Base-by-base conservation (phyloP, 352 stramenopile species). In the Globisporangium middletonii region DNA sequence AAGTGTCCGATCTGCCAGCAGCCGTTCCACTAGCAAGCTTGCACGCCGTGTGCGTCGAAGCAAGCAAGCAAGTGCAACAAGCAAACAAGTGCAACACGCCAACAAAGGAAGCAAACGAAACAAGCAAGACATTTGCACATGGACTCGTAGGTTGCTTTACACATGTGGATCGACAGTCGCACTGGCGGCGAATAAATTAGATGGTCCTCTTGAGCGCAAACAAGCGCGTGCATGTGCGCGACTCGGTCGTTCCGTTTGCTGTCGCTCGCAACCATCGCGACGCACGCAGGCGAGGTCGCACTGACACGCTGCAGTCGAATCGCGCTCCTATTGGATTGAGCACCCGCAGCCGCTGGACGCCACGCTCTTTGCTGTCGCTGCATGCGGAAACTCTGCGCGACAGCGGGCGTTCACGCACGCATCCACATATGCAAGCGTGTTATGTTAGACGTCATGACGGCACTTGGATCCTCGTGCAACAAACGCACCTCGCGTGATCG, bases 1-100 rank as follows among this genome's bases (percentile, higher is more conserved):
- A 96, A 94, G 69, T 97, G 89, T 54, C 88, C 89, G 54, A 93
- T 97, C 64, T 97, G 89, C 67, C 86, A 96, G 71, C 88, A 97
- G 69, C 83, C 86, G 1, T 97, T 94, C 65, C 83, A 76, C 42
- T 92, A 71, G 49, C 2, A 33, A 9, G 9, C 33, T 12, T 13
- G 33, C 7, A 9, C 15, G 23, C 23, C 23, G 23, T 23, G 44
- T 30, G 23, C 23, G 53, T 46, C 19, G 27, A 16, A 45, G 28
- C 49, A 33, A 33, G 23, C 23, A 23, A 50, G 23, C 23, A 23
- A 23, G 23, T 23, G 23, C 23, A 23, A 5, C 44, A 30, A 50
- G 15, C 11, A n/a, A 19, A 13, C 41, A 19, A 46, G 38, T 44
- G 15, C 12, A 23, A 23, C 23, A 23, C 23, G 23, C 23, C 23